These are phyloP conservation scores for Sarcodon aspratus DNA, from an alignment of 768 basidiomycete species.

Conservation along the genomic window DNA sequence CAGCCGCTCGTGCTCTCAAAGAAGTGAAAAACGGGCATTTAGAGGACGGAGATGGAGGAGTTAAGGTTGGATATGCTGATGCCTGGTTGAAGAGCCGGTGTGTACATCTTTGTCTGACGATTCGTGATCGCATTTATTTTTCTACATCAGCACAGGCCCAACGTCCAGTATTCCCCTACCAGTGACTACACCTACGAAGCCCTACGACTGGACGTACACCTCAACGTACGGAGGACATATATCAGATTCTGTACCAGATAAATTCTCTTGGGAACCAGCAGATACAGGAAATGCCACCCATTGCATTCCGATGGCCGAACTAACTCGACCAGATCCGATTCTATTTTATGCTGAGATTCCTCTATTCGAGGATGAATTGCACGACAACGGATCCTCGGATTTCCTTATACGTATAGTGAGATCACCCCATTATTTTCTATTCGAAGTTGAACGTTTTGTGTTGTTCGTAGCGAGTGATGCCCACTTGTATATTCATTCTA, in stretches of 20 bases:
- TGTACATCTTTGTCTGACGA: conserved; percentile 8
- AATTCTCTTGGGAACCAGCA: conserved; percentile 36
- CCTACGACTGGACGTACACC: conserved; percentile 98
- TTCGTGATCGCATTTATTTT: background rate
- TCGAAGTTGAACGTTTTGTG: background rate
- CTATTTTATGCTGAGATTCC: conserved; percentile 96
- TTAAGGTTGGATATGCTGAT: conserved; percentile 91
- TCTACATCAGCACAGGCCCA: conserved; percentile 54
- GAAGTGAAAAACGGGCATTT: conserved; percentile 70
- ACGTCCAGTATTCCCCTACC: conserved; percentile 57
- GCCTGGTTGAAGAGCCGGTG: conserved; percentile 89
- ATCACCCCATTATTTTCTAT: conserved; percentile 8
- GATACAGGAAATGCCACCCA: conserved; percentile 48
- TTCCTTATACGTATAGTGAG: conserved; percentile 81
- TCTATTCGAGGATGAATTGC: conserved; percentile 91
- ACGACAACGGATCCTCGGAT: conserved; percentile 89
- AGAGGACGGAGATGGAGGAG: conserved; percentile 75
- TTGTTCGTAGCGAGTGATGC: conserved; percentile 83
- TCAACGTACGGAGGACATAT: conserved; percentile 69
- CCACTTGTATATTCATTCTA: conserved; percentile 85
- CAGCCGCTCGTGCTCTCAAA: conserved; percentile 53
- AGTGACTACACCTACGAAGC: conserved; percentile 63
- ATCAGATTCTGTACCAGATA: conserved; percentile 8
- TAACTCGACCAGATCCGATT: conserved; percentile 88
- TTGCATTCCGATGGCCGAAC: conserved; percentile 71